phyloP scores from a whole-genome alignment of 2,329 filamentous ascomycete genomes.

The Iodosphaeria phyllophila region DNA sequence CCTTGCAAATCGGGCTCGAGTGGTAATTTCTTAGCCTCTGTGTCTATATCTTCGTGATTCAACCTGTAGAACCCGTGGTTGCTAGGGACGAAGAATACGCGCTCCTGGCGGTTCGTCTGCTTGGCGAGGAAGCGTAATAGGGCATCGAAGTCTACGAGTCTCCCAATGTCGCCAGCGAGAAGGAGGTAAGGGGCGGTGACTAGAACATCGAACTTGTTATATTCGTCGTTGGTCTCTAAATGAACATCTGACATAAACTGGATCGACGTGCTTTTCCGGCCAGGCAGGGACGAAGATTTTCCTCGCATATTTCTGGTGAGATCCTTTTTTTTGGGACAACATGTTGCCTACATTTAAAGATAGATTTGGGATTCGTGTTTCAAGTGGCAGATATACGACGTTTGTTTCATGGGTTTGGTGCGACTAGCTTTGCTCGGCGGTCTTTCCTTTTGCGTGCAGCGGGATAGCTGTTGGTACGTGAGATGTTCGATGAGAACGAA shows the following conservation, averaged over 20 bases:
- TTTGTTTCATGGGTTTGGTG: no score
- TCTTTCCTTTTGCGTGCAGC: no score
- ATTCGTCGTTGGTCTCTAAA: slow-evolving; percentile 25
- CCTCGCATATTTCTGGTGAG: no score
- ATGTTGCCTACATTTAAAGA: no score
- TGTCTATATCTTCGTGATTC: slow-evolving; percentile 17
- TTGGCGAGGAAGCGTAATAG: slow-evolving; percentile 23
- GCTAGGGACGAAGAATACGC: slow-evolving; percentile 28
- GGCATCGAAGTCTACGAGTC: slow-evolving; percentile 23
- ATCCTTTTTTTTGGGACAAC: no score
- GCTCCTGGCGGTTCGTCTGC: slow-evolving; percentile 21
- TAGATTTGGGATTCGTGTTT: no score
- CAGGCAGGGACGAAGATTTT: no score
- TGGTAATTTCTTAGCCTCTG: slow-evolving; percentile 16
- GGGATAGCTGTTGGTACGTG: no score
- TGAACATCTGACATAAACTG: slow-evolving; percentile 31
- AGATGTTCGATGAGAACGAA: no score
- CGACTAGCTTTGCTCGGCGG: no score
- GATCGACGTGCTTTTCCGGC: slow-evolving; percentile 5
- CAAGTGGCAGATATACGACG: no score
- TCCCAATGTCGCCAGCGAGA: slow-evolving; percentile 30
- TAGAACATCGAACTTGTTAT: slow-evolving; percentile 20
- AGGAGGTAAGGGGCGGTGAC: slow-evolving; percentile 22
- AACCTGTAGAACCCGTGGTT: slow-evolving; percentile 35
- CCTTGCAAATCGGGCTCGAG: slow-evolving; percentile 18